Conservation (phyloP, 2,329 filamentous ascomycete species). For the Talaromyces sp. region DNA sequence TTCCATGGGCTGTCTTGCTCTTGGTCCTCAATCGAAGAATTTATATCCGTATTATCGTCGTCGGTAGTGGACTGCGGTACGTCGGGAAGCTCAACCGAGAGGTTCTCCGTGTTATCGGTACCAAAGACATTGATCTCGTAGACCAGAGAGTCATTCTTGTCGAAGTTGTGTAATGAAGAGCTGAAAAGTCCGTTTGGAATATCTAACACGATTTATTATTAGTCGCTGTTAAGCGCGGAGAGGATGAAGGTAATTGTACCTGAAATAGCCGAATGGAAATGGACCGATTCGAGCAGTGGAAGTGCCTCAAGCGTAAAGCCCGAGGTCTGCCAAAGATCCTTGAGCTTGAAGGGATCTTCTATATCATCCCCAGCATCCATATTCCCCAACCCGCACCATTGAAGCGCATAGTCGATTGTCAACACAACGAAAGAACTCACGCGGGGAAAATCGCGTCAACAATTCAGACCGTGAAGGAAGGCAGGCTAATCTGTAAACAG, state of each 20-base stretch:
- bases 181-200: slow-evolving; percentile 24
- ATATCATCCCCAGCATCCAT: slow-evolving; percentile 18
- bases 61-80: slow-evolving; percentile 15
- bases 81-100: slow-evolving; percentile 15
- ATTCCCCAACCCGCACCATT: background rate
- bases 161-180: slow-evolving; percentile 18
- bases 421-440: background rate
- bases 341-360: slow-evolving; percentile 32
- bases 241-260: slow-evolving; percentile 2
- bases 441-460: slow-evolving; percentile 7
- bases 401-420: background rate
- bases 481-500: slow-evolving; percentile 17
- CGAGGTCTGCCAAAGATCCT: slow-evolving; percentile 35
- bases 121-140: slow-evolving; percentile 32
- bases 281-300: slow-evolving; percentile 32
- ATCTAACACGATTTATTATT: slow-evolving; percentile 18
- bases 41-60: slow-evolving; percentile 19
- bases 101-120: slow-evolving; percentile 19
- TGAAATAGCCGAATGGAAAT: slow-evolving; percentile 25
- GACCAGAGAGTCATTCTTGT: slow-evolving; percentile 25
- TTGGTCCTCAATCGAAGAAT: slow-evolving; percentile 17
- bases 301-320: slow-evolving; percentile 34
- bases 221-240: background rate
- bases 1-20: background rate
- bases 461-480: background rate